A percentile compares a stretch with the other conserved stretches of the same genome.
Conservation (phyloP, 2,329 filamentous ascomycete species). For the Cyphellophora attinorum region DNA sequence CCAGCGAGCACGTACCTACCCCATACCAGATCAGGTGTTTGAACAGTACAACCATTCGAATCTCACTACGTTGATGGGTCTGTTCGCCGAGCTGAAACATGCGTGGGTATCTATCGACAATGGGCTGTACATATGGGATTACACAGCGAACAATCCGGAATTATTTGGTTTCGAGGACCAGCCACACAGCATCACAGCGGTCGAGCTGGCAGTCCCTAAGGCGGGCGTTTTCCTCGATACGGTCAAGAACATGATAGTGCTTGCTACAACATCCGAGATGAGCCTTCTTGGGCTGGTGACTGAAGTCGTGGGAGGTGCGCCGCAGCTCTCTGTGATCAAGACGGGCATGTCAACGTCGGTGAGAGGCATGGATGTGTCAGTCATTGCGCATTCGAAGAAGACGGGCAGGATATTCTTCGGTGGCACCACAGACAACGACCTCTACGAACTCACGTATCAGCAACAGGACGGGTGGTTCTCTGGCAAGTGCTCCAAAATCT, state of each 20-base stretch:
- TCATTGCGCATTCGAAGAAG: slow-evolving; percentile 66
- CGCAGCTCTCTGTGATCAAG: slow-evolving; percentile 70
- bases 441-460: slow-evolving; percentile 92
- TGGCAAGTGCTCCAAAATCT: slow-evolving; percentile 75
- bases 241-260: slow-evolving; percentile 80
- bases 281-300: slow-evolving; percentile 75
- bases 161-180: slow-evolving; percentile 88
- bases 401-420: slow-evolving; percentile 91
- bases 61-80: slow-evolving; percentile 83
- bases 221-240: slow-evolving; percentile 75
- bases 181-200: slow-evolving; percentile 76
- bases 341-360: slow-evolving; percentile 76
- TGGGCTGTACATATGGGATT: slow-evolving; percentile 94
- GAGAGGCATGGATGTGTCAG: slow-evolving; percentile 64
- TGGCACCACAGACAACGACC: slow-evolving; percentile 68
- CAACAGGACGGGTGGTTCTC: slow-evolving; percentile 97
- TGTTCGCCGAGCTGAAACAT: slow-evolving; percentile 90
- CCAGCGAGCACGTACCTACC: slow-evolving; percentile 74
- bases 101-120: slow-evolving; percentile 96
- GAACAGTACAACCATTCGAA: slow-evolving; percentile 84
- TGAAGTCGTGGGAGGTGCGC: slow-evolving; percentile 49
- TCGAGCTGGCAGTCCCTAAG: slow-evolving; percentile 77
- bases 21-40: slow-evolving; percentile 84
- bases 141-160: slow-evolving; percentile 83
- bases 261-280: slow-evolving; percentile 79